Evolutionary conservation across 2,329 filamentous ascomycete species (phyloP), one percentile per base, ranked within the genome.

Genomic region (Penicillium sp.): DNA sequence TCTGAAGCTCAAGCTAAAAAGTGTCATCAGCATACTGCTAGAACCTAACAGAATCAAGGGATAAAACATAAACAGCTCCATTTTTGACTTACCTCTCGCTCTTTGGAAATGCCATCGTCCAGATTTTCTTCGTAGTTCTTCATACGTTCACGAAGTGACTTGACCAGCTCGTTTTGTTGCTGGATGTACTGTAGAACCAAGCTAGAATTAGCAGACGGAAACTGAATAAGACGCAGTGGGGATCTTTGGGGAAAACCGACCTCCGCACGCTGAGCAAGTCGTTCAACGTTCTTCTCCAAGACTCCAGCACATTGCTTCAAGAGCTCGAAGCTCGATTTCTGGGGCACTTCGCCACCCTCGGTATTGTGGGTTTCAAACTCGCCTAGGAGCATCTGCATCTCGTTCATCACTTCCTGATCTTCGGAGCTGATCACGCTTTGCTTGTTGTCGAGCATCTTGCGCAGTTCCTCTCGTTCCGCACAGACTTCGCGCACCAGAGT

Each of bases 231-330:
- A 19, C 31, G 15, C 10, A n/a, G 29, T 9, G 41, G 23, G 10
- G 31, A 44, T n/a, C 13, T 21, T 33, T 13, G 8, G 43, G 9
- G n/a, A 39, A 39, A 45, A 74, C 72, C 70, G 36, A 78, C 76
- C 74, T 78, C 75, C 59, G 74, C 75, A 58, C 76, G 75, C 59
- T 76, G 72, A 31, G 75, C 74, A 31, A 78, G 68, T 35, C 73
- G 71, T 58, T 78, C 75, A 25, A 75, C 67, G 49, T 78, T 84
- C 64, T 85, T 85, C 73, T 84, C 84, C 59, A 83, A 79, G 41
- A 83, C 79, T 29, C 81, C 81, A n/a, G 78, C 78, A 39, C 78
- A 79, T 61, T 76, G 74, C 54, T 75, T 76, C 21, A 75, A 66
- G 42, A 78, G 70, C 51, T 78, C 74, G 38, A 72, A 67, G 41